Base-by-base conservation (phyloP, 148 eudicot genomes). In the Persicaria maculosa region DNA sequence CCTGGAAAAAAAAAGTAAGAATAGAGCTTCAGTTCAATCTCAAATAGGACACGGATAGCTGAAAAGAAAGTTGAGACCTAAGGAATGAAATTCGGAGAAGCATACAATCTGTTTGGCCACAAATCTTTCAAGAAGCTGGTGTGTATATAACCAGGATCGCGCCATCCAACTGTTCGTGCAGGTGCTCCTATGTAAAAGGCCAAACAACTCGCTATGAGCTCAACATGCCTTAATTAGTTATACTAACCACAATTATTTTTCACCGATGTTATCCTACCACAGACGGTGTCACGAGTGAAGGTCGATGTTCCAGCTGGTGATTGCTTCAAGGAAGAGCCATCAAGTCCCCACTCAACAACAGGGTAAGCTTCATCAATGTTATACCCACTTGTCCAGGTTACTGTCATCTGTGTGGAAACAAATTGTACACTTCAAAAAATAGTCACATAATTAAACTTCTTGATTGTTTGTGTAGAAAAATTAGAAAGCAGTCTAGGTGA, bases 151-250 rank as follows among this genome's bases (percentile, higher is more conserved):
- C 99, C 99, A 75, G 97, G 97, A 81, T 95, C 91, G 44, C 93
- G 96, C 99, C 99, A 95, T 50, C 99, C 99, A 71, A 95, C 97
- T 40, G 97, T 92, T 69, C 96, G 82, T 43, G 99, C 99, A 43
- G 99, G 99, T 74, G 92, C 81, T 70, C 93, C 98, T 95, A 81
- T 79, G 75, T 40, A 17, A 68, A 55, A 59, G 69, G 11, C 9
- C 45, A 44, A 44, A 58, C 76, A 59, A 12, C 43, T 71, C 36
- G 9, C 4, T 72, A 47, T 72, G 25, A 47, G 53, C 44, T 50
- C 50, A 48, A 22, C 11, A 11, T 14, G 50, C 53, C 44, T 47
- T 6, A 9, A 72, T 20, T 44, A 44, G 55, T 72, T 7, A 47
- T 22, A 47, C 54, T 20, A 50, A 50, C 8, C 44, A 19, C 64